Base-by-base conservation (phyloP, 805 yeast genomes). In the Metschnikowia koreensis region DNA sequence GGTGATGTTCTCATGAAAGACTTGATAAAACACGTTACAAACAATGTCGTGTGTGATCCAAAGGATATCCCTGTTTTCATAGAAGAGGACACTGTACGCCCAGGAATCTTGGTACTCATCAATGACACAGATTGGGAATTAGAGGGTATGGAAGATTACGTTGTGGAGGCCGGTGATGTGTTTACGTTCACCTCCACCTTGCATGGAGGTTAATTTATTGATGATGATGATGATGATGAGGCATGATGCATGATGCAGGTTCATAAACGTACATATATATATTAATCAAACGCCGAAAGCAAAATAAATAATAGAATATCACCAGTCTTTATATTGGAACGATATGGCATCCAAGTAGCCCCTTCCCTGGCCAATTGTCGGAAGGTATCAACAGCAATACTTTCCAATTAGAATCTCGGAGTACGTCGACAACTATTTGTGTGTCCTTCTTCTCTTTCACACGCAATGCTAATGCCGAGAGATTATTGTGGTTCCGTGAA, bases 91-190 rank as follows among this genome's bases (percentile, higher is more conserved):
- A 80, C 85, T 1, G 83, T 90, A 12, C 82, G 98, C 46, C 97
- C 98, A 0, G 99, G 99, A 2, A 89, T 93, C 44, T 73, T 93
- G 54, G 97, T 94, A 9, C 76, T 93, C 50, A 87, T 93, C 55
- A 93, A 93, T 64, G 98, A 93, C 65, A 84, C 96, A 0, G 99
- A 93, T 70, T 93, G 98, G 98, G 99, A 93, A 63, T 70, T 93
- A 12, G 96, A 91, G 66, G 98, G 90, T 10, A 91, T 86, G 67
- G 91, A 89, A 60, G 86, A 81, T 9, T 91, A 91, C 62, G 82
- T 76, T n/a, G 66, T 94, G 13, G 87, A 89, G 66, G 70, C 79
- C 44, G 85, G 87, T 11, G 99, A 93, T 67, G 76, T 81, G 22
- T 79, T 93, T 38, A 83, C 96, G 2, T 93, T 93, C 63, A 93